Percentiles rank a stretch among this genome's conserved stretches.
Conservation (phyloP, 1,139 yeast genomes). For the Pichia kudriavzevii region DNA sequence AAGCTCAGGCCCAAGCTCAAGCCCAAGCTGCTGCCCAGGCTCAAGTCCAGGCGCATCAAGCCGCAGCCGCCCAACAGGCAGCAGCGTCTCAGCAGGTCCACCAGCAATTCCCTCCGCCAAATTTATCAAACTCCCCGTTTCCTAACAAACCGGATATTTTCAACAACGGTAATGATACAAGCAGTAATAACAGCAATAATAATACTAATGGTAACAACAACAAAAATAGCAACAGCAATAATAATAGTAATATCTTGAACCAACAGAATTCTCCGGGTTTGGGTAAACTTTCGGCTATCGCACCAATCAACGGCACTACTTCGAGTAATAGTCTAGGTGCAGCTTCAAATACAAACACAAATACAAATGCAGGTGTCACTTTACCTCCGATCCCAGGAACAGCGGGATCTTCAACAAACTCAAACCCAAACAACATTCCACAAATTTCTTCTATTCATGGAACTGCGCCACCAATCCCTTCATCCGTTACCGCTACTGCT, state of each 20-base stretch:
- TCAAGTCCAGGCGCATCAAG: slow-evolving; percentile 15
- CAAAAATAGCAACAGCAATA: slow-evolving; percentile 1
- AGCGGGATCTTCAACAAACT: too few relatives aligned
- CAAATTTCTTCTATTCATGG: neutral
- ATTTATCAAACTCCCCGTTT: neutral
- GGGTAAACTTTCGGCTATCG: too few relatives aligned
- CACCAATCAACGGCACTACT: too few relatives aligned
- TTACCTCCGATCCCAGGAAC: too few relatives aligned
- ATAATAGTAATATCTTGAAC: too few relatives aligned
- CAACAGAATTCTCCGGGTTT: too few relatives aligned
- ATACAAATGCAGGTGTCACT: too few relatives aligned
- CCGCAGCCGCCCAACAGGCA: slow-evolving; percentile 14
- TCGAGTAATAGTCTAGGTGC: too few relatives aligned
- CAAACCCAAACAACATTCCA: too few relatives aligned
- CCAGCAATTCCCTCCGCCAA: slow-evolving; percentile 5
- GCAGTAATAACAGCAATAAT: too few relatives aligned
- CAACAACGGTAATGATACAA: neutral
- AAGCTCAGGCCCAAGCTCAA: slow-evolving; percentile 10
- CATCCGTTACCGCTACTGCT: neutral
- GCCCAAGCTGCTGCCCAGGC: slow-evolving; percentile 17
- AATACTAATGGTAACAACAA: slow-evolving; percentile 1
- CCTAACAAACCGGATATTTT: neutral
- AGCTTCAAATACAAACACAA: too few relatives aligned
- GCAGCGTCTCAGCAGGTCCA: slow-evolving; percentile 14
- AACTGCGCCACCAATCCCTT: neutral